These are phyloP conservation scores for Vickermania ingenoplastis DNA, from an alignment of 208 protist genomes.

Conservation along the genomic window DNA sequence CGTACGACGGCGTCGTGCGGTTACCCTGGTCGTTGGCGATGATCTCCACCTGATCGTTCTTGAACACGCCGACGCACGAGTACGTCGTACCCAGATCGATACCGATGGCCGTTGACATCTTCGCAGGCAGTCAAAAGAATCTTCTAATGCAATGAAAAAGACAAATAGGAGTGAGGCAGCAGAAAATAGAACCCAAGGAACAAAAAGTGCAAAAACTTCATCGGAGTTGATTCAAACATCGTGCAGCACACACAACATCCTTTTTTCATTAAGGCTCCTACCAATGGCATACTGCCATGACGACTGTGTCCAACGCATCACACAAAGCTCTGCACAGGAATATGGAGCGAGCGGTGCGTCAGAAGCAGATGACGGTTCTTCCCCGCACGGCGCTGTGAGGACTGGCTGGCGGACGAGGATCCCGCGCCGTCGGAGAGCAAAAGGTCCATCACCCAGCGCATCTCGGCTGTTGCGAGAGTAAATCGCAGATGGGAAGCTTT, in stretches of 20 bases:
- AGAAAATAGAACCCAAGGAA: too few species aligned
- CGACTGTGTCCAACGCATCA: too few species aligned
- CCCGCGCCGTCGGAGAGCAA: not conserved
- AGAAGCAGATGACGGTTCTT: not conserved
- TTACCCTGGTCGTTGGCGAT: slow-evolving; percentile 91
- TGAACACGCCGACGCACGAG: slow-evolving; percentile 95
- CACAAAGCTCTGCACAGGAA: not conserved
- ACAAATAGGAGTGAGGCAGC: too few species aligned
- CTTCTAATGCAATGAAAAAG: not conserved
- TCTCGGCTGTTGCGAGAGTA: not conserved
- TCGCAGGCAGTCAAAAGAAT: not conserved
- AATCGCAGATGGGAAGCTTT: not conserved
- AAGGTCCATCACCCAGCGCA: not conserved
- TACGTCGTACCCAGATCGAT: slow-evolving; percentile 97
- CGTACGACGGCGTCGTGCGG: slow-evolving; percentile 93
- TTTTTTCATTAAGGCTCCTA: too few species aligned
- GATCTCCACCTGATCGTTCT: slow-evolving; percentile 91
- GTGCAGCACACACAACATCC: too few species aligned
- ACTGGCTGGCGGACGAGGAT: too few species aligned
- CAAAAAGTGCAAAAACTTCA: too few species aligned
- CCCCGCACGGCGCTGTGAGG: too few species aligned
- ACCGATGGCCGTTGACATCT: slow-evolving; percentile 53
- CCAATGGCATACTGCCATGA: too few species aligned
- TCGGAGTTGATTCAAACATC: too few species aligned
- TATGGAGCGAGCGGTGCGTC: not conserved